Base-by-base conservation (phyloP, 2,329 filamentous ascomycete species). In the Proliferodiscus dingleyae region DNA sequence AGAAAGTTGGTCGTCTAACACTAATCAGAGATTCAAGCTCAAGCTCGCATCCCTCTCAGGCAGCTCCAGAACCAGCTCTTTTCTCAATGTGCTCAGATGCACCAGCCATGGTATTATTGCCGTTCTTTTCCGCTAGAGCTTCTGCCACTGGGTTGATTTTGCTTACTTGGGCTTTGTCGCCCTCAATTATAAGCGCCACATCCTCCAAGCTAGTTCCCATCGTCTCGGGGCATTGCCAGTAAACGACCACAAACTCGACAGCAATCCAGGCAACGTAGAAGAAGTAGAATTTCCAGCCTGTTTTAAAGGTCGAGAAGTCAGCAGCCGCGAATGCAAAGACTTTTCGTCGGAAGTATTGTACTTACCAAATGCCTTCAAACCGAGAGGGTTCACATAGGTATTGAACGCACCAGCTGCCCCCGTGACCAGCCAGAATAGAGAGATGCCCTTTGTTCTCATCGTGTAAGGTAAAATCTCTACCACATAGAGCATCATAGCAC, bases 181-280 rank as follows among this genome's bases (percentile, higher is more conserved):
- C 83, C 54, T 87, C 83, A 56, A 87, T 85, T 61, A 86, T 82
- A 54, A 77, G 74, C 36, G 82, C 52, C 8, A 56, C 46, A 26
- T 55, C 53, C 30, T 57, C 54, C 41, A 57, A 41, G 38, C 34
- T 46, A 2, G 44, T 45, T 3, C 54, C 52, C 39, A 41, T 52
- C 9, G 52, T 57, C 37, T 57, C 52, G 2, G 51, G 52, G 43
- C 43, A 57, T 60, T 81, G 73, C 68, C 79, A 78, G 64, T 73
- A 81, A 22, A 83, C 78, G 49, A 83, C 80, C 38, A 76, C 51
- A 42, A 82, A 66, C 62, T 83, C 76, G 54, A 73, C 64, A 29
- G 73, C 67, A 59, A 82, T 75, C 80, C 80, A 78, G 0, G 67
- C 71, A 10, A 75, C 71, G 30, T 54, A 57, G 45, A 68, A 58